Base-by-base conservation (phyloP, 257 asterid genomes). In the Penstemon eatonii region DNA sequence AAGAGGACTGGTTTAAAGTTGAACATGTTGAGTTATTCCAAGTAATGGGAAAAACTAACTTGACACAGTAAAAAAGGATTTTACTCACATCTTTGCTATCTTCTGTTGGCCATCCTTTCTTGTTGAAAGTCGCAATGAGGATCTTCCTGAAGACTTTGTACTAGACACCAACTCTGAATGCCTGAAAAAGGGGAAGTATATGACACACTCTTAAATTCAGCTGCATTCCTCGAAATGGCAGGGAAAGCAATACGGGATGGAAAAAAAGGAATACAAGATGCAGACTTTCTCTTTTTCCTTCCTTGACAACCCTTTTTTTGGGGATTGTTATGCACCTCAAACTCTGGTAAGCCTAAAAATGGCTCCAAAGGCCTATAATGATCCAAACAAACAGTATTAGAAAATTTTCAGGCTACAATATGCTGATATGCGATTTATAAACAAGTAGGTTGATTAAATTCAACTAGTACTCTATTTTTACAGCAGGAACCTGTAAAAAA, bases 201-300 rank as follows among this genome's bases (percentile, higher is more conserved):
- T 56, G 52, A 44, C 53, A 76, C 40, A 60, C 19, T 63, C 66
- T 66, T 9, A 60, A 3, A 19, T 50, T 44, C 58, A 25, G 33
- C 33, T 43, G 56, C 33, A 33, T 46, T 57, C 52, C 18, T 12
- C 11, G 49, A 11, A 56, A 62, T 41, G 37, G 38, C 44, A 54
- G 44, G 59, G 8, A 68, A 55, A 57, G 50, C 41, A 76, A 66
- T 60, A 36, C 46, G 76, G 71, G 43, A 69, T 46, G 60, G 33
- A 25, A 52, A 25, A 15, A 39, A 63, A 66, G 55, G 56, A 36
- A 66, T 68, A 71, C 19, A 81, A 51, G 77, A 74, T 78, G 76
- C 96, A 13, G 33, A 94, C 97, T 86, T 86, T 77, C 85, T 87
- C 80, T 91, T 91, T 77, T 83, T 94, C 83, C 89, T 84, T 59